Conservation (phyloP, 495 filamentous ascomycete species). For the Letharia lupina region DNA sequence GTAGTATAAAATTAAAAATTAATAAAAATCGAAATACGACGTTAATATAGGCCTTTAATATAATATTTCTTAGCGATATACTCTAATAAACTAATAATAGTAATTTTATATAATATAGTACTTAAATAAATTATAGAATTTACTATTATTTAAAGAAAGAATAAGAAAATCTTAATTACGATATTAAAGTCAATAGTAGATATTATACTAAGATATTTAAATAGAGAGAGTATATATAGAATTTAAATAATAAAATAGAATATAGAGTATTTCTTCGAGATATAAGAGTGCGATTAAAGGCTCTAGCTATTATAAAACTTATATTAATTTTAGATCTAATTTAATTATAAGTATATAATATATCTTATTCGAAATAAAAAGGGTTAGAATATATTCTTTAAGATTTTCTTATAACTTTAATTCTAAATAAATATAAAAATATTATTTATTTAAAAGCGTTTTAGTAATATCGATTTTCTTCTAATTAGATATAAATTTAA, state of each 20-base stretch:
- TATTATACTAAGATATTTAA: too few relatives aligned
- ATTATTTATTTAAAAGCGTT: conserved; percentile 13
- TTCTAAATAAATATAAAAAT: neutral
- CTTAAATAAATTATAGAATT: neutral
- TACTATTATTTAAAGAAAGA: too few relatives aligned
- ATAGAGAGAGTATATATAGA: too few relatives aligned
- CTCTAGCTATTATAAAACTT: too few relatives aligned
- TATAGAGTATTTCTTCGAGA: too few relatives aligned
- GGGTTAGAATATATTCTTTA: too few relatives aligned
- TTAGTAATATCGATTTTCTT: conserved; percentile 1
- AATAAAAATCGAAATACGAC: conserved; percentile 2
- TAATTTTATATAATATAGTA: neutral
- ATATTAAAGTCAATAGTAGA: too few relatives aligned
- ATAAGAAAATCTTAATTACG: too few relatives aligned
- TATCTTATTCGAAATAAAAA: conserved; percentile 1
- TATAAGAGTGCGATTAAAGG: too few relatives aligned
- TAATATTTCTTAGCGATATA: conserved; percentile 7
- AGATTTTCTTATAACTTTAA: too few relatives aligned
- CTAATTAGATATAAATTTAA: too few relatives aligned
- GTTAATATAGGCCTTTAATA: conserved; percentile 4
- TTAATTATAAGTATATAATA: conserved; percentile 7
- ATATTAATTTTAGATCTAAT: conserved; percentile 6
- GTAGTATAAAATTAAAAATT: conserved; percentile 5
- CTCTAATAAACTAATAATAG: conserved; percentile 8
- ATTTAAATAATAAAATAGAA: too few relatives aligned